Evolutionary conservation across 2,329 filamentous ascomycete species (phyloP).

Genomic region (Ophiocordyceps robertsii): DNA sequence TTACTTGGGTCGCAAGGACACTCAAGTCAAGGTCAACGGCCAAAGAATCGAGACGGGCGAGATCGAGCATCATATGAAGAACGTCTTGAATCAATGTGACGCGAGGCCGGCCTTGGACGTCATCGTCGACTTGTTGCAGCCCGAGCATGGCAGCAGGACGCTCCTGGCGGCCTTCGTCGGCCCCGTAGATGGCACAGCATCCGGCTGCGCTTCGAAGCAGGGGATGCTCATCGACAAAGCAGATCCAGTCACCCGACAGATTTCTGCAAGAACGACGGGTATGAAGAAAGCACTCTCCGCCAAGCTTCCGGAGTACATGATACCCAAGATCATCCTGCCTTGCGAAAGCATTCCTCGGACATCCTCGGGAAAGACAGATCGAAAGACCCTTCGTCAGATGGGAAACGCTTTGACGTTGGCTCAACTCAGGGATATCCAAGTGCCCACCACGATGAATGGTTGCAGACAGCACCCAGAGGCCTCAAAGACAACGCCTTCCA

Average conservation of each 20-base stretch:
- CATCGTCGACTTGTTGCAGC: conserved; percentile 1
- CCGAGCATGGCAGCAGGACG: background rate
- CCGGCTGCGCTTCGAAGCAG: background rate
- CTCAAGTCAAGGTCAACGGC: conserved; percentile 1
- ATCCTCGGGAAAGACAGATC: conserved; percentile 1
- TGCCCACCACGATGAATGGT: background rate
- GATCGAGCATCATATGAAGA: conserved; percentile 1
- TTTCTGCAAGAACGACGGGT: background rate
- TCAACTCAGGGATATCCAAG: background rate
- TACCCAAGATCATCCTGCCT: background rate
- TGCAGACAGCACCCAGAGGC: background rate
- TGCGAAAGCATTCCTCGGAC: background rate
- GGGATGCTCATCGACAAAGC: background rate
- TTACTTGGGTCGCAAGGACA: conserved; percentile 1
- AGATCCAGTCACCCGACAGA: background rate
- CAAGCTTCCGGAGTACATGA: conserved; percentile 2
- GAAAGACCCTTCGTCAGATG: background rate
- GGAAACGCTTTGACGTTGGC: background rate
- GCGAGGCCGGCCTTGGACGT: background rate
- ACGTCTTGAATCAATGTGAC: background rate
- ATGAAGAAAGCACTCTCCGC: background rate
- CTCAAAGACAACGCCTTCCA: background rate
- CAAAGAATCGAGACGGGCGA: conserved; percentile 2
- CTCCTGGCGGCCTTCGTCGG: conserved; percentile 1
- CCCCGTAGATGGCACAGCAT: background rate